Base-by-base conservation (phyloP, 768 basidiomycete species). In the Rickenella mellea region DNA sequence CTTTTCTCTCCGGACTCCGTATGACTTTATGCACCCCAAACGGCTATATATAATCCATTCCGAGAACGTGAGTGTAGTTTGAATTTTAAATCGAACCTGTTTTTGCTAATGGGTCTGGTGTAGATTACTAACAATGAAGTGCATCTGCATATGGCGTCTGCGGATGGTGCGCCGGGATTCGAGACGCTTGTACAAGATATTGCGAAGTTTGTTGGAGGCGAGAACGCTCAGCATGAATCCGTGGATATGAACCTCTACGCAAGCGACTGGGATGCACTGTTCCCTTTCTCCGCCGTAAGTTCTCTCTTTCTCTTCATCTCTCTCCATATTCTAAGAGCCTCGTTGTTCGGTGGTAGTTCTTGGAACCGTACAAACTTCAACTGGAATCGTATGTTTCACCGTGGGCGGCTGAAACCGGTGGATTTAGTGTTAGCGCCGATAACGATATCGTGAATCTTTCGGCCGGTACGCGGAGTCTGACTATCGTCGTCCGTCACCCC, bases 1-100 rank as follows among this genome's bases (percentile, higher is more conserved):
- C 30, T 90, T 90, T 58, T 66, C 73, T 5, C 57, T 63, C 49
- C 62, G 71, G 30, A 58, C 62, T 4, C 78, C 84, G 0, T 98
- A 92, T 56, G 91, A 96, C 52, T 59, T 54, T 12, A 76, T 78
- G 70, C 94, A 97, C 56, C 93, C 91, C 51, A 89, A 89, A 62
- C 67, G 94, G 42, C 38, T 94, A 38, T 92, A 88, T 52, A 71
- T 91, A 26, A 61, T 96, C 30, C 82, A 90, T 54, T 68, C 80
- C 49, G 89, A 94, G 60, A 89, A 97, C 52, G 91, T 91, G 56
- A 51, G 80, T 60, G n/a, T 8, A 19, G 3, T 22, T 11, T 27
- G 27, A 26, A 8, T 15, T 27, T 27, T 24, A 17, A 32, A 30
- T 14, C 19, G 15, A 26, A 17, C 3, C 11, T 20, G 2, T 8